phyloP scores from a whole-genome alignment of 2,329 filamentous ascomycete genomes.

The Paracamarosporium sp. region DNA sequence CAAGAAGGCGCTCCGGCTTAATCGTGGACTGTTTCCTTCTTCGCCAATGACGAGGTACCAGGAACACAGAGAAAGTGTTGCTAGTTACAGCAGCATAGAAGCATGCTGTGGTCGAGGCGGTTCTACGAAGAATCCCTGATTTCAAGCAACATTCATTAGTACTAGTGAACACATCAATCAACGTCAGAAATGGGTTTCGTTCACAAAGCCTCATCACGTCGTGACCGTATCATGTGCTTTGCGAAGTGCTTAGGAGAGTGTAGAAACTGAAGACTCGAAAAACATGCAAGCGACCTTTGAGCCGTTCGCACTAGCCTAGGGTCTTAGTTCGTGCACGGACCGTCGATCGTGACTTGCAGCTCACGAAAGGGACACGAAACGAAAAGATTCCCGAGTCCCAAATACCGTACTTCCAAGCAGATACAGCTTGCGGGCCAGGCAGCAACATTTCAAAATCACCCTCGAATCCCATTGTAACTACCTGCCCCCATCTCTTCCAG shows the following conservation, averaged over 20 bases:
- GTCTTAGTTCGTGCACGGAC: conserved; percentile 15
- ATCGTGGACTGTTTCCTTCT: conserved; percentile 82
- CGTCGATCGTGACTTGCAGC: conserved; percentile 18
- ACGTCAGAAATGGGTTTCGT: background rate
- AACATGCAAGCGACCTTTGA: conserved; percentile 28
- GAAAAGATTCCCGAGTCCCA: conserved; percentile 16
- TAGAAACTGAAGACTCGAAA: conserved; percentile 13
- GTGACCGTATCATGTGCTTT: background rate
- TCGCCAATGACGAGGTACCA: conserved; percentile 85
- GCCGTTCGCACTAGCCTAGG: conserved; percentile 31
- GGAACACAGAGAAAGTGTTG: conserved; percentile 69
- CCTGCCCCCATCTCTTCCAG: background rate
- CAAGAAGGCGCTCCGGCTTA: conserved; percentile 98
- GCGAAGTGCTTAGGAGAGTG: background rate
- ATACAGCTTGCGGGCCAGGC: conserved; percentile 6
- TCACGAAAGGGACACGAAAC: conserved; percentile 40
- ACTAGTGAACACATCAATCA: background rate
- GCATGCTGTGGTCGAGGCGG: conserved; percentile 62
- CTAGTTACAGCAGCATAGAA: conserved; percentile 64
- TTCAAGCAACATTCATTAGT: no score
- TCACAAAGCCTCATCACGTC: background rate
- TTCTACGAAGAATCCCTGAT: conserved; percentile 21
- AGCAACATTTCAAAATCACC: background rate
- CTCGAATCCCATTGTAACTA: background rate
- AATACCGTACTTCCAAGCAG: conserved; percentile 4